phyloP scores from a whole-genome alignment of 495 filamentous ascomycete genomes.

The Lophiotrema nucula region DNA sequence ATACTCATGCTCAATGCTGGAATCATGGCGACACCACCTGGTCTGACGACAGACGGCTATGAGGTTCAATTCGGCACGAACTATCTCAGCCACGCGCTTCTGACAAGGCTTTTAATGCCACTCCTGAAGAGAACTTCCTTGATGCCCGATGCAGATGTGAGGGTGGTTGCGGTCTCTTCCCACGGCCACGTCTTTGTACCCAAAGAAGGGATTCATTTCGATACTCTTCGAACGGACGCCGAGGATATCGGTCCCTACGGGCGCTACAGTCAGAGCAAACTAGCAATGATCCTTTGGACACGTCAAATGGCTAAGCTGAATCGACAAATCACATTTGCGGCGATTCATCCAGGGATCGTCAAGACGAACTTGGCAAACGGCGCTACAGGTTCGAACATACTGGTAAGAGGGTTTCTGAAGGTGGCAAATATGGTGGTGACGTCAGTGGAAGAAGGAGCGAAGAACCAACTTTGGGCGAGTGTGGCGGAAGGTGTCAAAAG shows the following conservation, averaged over 20 bases:
- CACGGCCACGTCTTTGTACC: slow-evolving; percentile 7
- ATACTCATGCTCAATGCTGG: slow-evolving; percentile 32
- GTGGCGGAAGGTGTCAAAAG: slow-evolving; percentile 3
- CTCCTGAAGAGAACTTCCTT: background rate
- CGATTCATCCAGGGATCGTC: slow-evolving; percentile 22
- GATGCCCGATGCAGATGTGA: slow-evolving; percentile 10
- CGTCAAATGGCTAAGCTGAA: slow-evolving; percentile 2
- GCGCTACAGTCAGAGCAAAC: slow-evolving; percentile 23
- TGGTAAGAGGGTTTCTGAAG: too few relatives aligned
- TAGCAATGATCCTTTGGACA: slow-evolving; percentile 14
- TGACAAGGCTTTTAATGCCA: slow-evolving; percentile 19
- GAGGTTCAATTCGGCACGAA: slow-evolving; percentile 32
- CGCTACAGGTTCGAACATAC: background rate
- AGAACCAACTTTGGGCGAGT: slow-evolving; percentile 27
- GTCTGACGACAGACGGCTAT: slow-evolving; percentile 24
- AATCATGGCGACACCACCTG: slow-evolving; percentile 17
- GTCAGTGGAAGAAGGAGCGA: slow-evolving; percentile 20
- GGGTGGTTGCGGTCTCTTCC: slow-evolving; percentile 21
- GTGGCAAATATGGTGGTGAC: too few relatives aligned
- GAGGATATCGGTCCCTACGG: background rate
- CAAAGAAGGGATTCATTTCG: slow-evolving; percentile 20
- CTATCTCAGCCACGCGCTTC: slow-evolving; percentile 28
- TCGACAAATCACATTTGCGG: slow-evolving; percentile 2
- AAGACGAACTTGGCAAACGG: slow-evolving; percentile 5
- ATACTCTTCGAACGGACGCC: background rate